These are phyloP conservation scores for Musa acuminata DNA, from an alignment of 176 grass and related monocot species.

Conservation along the genomic window DNA sequence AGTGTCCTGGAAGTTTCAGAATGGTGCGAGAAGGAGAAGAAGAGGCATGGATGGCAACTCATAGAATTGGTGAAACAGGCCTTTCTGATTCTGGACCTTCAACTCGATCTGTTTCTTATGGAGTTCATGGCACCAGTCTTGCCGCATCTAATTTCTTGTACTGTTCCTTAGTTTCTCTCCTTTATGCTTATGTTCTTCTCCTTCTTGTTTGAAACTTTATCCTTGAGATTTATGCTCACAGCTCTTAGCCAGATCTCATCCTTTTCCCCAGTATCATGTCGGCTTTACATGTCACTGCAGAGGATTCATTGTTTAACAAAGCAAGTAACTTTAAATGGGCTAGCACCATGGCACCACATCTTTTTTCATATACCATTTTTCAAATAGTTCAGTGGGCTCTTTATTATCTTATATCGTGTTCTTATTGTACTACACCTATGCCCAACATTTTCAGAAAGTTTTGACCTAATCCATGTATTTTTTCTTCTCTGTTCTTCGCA, in stretches of 20 bases:
- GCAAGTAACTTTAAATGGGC: background rate
- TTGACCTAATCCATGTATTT: slow-evolving; percentile 3
- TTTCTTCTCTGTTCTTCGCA: slow-evolving; percentile 15
- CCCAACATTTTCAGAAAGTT: slow-evolving; percentile 7
- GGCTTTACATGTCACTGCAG: background rate
- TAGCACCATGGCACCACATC: background rate
- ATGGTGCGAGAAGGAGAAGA: slow-evolving; percentile 3
- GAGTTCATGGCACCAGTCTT: slow-evolving; percentile 14
- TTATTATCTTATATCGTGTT: slow-evolving; percentile 4
- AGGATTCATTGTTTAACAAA: background rate
- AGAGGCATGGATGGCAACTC: background rate
- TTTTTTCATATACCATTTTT: background rate
- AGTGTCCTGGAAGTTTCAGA: background rate
- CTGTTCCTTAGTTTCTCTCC: slow-evolving; percentile 5
- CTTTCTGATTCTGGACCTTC: slow-evolving; percentile 24
- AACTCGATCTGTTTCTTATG: slow-evolving; percentile 25
- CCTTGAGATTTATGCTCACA: background rate
- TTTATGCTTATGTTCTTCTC: background rate
- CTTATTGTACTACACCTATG: slow-evolving; percentile 1
- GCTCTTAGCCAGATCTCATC: background rate
- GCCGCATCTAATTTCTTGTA: slow-evolving; percentile 33
- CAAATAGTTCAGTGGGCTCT: background rate
- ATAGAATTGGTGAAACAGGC: background rate
- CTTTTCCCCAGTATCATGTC: background rate
- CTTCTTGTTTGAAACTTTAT: background rate